phyloP scores from a whole-genome alignment of 106 monocot genomes.

The Alisma plantagoaquatica region DNA sequence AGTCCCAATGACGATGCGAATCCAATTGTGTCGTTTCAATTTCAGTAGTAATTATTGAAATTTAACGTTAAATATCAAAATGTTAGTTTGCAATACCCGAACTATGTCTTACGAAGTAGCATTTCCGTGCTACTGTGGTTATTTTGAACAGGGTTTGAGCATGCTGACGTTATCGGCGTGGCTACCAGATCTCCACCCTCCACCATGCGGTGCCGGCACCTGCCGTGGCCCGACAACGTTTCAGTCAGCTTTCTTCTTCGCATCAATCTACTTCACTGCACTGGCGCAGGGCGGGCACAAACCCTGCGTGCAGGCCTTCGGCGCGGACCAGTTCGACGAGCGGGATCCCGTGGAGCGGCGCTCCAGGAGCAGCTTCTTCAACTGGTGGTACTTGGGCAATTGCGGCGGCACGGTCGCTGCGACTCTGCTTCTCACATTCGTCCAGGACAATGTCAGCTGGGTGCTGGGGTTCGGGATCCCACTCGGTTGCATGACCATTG shows the following conservation, averaged over 20 bases:
- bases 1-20: too few species aligned
- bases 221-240: slow-evolving; percentile 11
- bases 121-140: too few species aligned
- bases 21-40: too few species aligned
- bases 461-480: slow-evolving; percentile 73
- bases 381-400: slow-evolving; percentile 67
- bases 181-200: slow-evolving; percentile 16
- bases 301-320: slow-evolving; percentile 76
- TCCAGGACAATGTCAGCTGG: slow-evolving; percentile 76
- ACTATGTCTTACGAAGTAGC: too few species aligned
- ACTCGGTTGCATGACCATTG: slow-evolving; percentile 31
- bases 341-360: slow-evolving; percentile 40
- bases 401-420: slow-evolving; percentile 15
- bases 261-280: slow-evolving; percentile 50
- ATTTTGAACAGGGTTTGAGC: slow-evolving; percentile 41
- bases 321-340: slow-evolving; percentile 80
- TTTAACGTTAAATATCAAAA: too few species aligned
- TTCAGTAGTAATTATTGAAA: too few species aligned
- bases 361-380: slow-evolving; percentile 63
- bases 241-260: slow-evolving; percentile 42
- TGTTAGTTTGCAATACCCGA: too few species aligned
- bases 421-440: slow-evolving; percentile 23
- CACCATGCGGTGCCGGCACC: slow-evolving; percentile 4
- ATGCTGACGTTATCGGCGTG: slow-evolving; percentile 44
- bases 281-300: slow-evolving; percentile 71